Percentiles rank a stretch among this genome's conserved stretches.
phyloP scores from a whole-genome alignment of 305 asterid species.

The Petunia hybrid region DNA sequence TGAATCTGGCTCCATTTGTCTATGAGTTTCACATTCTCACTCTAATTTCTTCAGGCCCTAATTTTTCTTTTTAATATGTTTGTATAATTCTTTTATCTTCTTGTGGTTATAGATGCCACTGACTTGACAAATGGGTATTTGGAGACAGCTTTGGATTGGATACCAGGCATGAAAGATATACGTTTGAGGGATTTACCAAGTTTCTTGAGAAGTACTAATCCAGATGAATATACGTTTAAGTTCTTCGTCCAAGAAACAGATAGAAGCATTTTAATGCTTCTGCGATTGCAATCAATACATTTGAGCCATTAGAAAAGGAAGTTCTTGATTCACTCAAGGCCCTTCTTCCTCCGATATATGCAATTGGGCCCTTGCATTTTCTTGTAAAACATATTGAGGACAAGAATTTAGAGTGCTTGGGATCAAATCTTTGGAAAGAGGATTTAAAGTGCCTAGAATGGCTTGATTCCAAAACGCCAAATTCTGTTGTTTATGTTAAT shows the following conservation, averaged over 20 bases:
- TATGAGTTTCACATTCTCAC: too few relatives aligned
- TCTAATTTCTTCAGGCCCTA: too few relatives aligned
- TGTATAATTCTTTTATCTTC: neutral
- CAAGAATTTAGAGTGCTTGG: constrained; percentile 36
- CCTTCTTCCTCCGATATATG: constrained; percentile 51
- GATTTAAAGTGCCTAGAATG: constrained; percentile 55
- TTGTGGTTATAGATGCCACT: constrained; percentile 41
- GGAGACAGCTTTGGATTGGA: constrained; percentile 43
- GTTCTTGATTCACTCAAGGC: constrained; percentile 45
- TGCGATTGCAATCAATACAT: constrained; percentile 46
- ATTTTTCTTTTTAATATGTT: too few relatives aligned
- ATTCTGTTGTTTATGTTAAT: constrained; percentile 56
- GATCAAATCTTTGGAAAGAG: constrained; percentile 65
- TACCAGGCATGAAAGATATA: constrained; percentile 44
- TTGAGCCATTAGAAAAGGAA: constrained; percentile 45
- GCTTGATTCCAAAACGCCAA: constrained; percentile 49
- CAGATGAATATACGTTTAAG: constrained; percentile 38
- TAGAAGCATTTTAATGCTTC: constrained; percentile 38
- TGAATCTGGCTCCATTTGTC: too few relatives aligned
- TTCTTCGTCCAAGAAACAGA: constrained; percentile 28
- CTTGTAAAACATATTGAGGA: constrained; percentile 38
- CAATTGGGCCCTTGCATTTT: constrained; percentile 60
- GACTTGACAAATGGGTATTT: constrained; percentile 45
- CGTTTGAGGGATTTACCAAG: constrained; percentile 46
- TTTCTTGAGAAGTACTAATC: constrained; percentile 40